A percentile compares a stretch with the other conserved stretches of the same genome.
Evolutionary conservation across 495 filamentous ascomycete genomes (phyloP).

Genomic region (Rostrohypoxylon terebratum): DNA sequence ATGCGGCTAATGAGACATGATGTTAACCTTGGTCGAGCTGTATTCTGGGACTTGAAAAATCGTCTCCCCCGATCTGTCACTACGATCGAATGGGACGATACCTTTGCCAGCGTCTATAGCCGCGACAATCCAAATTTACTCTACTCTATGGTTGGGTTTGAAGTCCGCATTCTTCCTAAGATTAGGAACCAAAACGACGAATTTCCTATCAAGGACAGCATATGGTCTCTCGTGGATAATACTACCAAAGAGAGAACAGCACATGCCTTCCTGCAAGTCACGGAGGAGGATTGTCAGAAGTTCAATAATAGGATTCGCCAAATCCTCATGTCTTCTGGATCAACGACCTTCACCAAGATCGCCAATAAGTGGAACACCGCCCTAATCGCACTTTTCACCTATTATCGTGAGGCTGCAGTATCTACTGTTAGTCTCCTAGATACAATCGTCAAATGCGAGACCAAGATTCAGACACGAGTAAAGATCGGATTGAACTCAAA

Average conservation of each 20-base stretch:
- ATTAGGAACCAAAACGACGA: conserved; percentile 94
- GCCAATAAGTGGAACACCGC: conserved; percentile 99
- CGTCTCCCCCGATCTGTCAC: conserved; percentile 92
- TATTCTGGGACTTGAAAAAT: conserved; percentile 99
- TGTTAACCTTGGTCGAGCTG: conserved; percentile 96
- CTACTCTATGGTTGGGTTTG: conserved; percentile 98
- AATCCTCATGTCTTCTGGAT: conserved; percentile 98
- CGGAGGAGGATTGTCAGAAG: conserved; percentile 97
- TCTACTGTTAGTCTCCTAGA: conserved; percentile 95
- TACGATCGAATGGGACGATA: conserved; percentile 99
- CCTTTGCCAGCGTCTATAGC: conserved; percentile 98
- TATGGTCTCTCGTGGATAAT: conserved; percentile 97
- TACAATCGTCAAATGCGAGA: conserved; percentile 99
- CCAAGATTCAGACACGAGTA: conserved; percentile 98
- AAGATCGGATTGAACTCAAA: conserved; percentile 99
- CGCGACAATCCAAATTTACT: conserved; percentile 97
- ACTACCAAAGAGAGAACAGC: conserved; percentile 96
- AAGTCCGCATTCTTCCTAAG: conserved; percentile 97
- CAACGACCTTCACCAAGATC: conserved; percentile 99
- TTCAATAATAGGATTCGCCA: conserved; percentile 99
- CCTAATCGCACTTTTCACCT: conserved; percentile 98
- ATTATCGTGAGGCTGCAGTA: conserved; percentile 98
- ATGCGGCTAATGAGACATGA: conserved; percentile 99
- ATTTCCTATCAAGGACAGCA: conserved; percentile 96
- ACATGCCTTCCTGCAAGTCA: conserved; percentile 97